Base-by-base conservation (phyloP, 2,329 filamentous ascomycete genomes). In the Botryotinia calthae region DNA sequence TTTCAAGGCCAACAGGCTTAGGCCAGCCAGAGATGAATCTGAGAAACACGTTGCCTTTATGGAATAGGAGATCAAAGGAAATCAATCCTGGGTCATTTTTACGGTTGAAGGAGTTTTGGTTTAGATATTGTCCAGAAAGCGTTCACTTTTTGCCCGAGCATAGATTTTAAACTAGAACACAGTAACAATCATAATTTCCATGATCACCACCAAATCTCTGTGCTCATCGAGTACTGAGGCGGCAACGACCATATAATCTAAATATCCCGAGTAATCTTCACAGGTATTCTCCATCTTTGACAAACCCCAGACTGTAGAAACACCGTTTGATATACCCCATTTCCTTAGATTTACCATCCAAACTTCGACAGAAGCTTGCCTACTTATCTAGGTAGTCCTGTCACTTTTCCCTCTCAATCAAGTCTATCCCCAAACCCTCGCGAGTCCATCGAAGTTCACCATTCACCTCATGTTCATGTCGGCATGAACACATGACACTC, bases 31-130 rank as follows among this genome's bases (percentile, higher is more conserved):
- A 44, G 48, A 58, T 16, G n/a, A 48, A 46, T 25, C 34, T 12
- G n/a, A 48, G 40, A 25, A 62, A 22, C 58, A 42, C 48, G 51
- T 72, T 58, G 42, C 25, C 10, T 72, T 67, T 61, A 18, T 72
- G 40, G 62, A 40, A 58, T 72, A 59, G 22, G 37, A n/a, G 8
- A 28, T n/a, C 20, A 22, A 5, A 42, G 22, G 12, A 12, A 25
- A 48, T 18, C 22, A 6, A 28, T 12, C 9, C 5, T 25, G 46
- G 46, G 34, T 54, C n/a, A 22, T 14, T 5, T 54, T 2, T 31
- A 8, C 4, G 2, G 37, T 67, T 28, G 16, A 28, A 2, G 5
- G 25, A 42, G 8, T 28, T 28, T 3, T 40, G 9, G 22, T 54
- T 16, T 42, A 9, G 22, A 14, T 28, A 46, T 25, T 14, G 31